Evolutionary conservation across 192 early-diverging fungal genomes (phyloP), one percentile per base, ranked within the genome.

Genomic region (Coemansia sp.): DNA sequence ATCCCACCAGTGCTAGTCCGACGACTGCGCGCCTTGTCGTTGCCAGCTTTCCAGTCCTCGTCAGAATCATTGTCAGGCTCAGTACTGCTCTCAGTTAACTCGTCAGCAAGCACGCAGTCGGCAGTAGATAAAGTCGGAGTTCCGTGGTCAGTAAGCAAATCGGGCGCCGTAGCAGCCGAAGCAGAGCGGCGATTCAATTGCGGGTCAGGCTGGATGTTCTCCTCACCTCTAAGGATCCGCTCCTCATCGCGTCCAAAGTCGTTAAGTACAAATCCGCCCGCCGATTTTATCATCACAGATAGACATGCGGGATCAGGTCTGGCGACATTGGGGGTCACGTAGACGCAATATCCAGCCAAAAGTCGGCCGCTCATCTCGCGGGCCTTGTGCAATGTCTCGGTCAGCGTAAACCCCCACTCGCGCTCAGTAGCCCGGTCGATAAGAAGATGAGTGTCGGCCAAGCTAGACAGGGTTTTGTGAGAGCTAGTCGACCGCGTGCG

Each of bases 21-120:
- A 11, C 51, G 51, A 29, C 12, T 5, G 25, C 51, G 51, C 4
- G 25, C 5, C 9, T 55, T 25, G 42, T 44, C 42, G 15, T 44
- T 44, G 9, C 25, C 12, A 12, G 27, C 12, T 51, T 62, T 64
- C 79, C 79, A 82, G 75, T 82, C 79, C 23, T 68, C 71, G 63
- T 82, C 79, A 14, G 64, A 55, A 19, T 76, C 79, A 48, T 82
- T 39, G 59, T 82, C 79, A 1, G 74, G 79, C 62, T 82, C 78
- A 15, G 66, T 64, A 62, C 78, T 81, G 76, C 77, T 78, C 14
- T 42, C 62, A 55, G 11, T 55, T 11, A 55, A n/a, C 51, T 55
- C 51, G 11, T 11, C 51, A 55, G 51, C 51, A 5, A 55, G 51
- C 51, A 55, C 14, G 27, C 51, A 55, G 23, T 31, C 51, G 51